Conservation (phyloP, 2,329 filamentous ascomycete genomes). For the Dactylellina haptotyla region DNA sequence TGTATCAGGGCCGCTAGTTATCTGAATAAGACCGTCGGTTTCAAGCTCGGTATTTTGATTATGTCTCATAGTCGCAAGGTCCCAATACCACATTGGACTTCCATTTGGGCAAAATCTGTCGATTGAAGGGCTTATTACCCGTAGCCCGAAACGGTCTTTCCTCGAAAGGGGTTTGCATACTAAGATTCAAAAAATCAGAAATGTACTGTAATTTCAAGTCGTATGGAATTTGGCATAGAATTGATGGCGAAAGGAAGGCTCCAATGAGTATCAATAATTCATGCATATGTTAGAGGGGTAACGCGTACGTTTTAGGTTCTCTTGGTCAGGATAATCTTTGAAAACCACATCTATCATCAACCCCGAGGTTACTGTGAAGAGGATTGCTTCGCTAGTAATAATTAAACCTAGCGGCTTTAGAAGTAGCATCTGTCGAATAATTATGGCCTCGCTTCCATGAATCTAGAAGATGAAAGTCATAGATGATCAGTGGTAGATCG, state of each 20-base stretch:
- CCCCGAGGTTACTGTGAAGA: too few relatives aligned
- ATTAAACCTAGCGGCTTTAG: too few relatives aligned
- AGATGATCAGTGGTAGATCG: too few relatives aligned
- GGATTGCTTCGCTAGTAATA: too few relatives aligned
- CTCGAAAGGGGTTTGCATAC: constrained; percentile 29
- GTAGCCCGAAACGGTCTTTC: not conserved
- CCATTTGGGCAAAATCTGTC: not conserved
- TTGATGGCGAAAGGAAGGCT: not conserved
- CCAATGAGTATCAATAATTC: not conserved
- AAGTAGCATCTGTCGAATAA: too few relatives aligned
- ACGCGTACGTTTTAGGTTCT: not conserved
- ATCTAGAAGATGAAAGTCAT: too few relatives aligned
- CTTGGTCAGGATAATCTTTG: not conserved
- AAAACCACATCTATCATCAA: constrained; percentile 15
- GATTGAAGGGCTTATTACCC: not conserved
- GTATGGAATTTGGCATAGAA: not conserved
- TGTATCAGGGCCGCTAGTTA: constrained; percentile 29
- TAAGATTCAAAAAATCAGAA: not conserved
- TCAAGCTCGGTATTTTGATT: not conserved
- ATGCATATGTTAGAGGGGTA: not conserved
- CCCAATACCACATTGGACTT: constrained; percentile 35
- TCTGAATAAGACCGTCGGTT: constrained; percentile 22
- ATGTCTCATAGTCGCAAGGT: not conserved
- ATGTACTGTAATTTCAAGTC: not conserved
- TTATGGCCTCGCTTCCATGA: too few relatives aligned